A percentile compares a stretch with the other conserved stretches of the same genome.
These are phyloP conservation scores for Amylocarpus encephaloides DNA, from an alignment of 2,329 filamentous ascomycete species.

Conservation along the genomic window DNA sequence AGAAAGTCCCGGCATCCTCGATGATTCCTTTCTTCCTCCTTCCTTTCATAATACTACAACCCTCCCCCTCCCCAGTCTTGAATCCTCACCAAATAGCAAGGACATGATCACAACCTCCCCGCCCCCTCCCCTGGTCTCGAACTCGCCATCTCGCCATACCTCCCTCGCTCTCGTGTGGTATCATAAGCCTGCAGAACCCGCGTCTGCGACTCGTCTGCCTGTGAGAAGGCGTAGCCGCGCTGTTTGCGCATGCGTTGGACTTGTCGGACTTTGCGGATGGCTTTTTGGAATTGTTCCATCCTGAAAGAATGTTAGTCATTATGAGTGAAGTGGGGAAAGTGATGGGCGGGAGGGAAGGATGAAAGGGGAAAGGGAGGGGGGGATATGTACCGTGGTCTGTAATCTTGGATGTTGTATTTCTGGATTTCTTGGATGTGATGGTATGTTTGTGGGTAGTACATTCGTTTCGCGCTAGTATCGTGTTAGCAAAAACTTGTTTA, in stretches of 20 bases:
- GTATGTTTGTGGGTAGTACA: constrained; percentile 94
- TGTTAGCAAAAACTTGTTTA: constrained; percentile 15
- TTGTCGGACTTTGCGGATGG: constrained; percentile 95
- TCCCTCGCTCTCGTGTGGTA: constrained; percentile 83
- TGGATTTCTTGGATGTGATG: constrained; percentile 99
- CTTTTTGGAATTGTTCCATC: constrained; percentile 99
- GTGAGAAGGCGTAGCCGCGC: constrained; percentile 94
- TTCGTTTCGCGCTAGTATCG: constrained; percentile 61
- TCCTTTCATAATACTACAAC: too few species aligned
- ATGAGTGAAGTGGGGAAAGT: constrained; percentile 5
- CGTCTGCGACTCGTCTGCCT: constrained; percentile 94
- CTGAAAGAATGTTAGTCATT: constrained; percentile 39
- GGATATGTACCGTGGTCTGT: constrained; percentile 72
- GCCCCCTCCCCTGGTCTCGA: constrained; percentile 19
- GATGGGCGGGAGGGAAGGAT: not conserved
- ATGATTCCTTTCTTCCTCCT: too few species aligned
- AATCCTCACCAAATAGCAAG: too few species aligned
- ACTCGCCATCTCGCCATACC: constrained; percentile 85
- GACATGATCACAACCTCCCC: not conserved
- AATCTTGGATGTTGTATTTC: constrained; percentile 99
- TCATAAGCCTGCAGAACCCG: constrained; percentile 95
- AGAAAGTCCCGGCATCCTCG: too few species aligned
- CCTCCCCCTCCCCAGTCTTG: too few species aligned
- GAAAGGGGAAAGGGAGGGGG: not conserved
- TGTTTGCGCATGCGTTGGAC: constrained; percentile 99